Conservation (phyloP, 352 stramenopile species). For the Phytophthora fragariae region DNA sequence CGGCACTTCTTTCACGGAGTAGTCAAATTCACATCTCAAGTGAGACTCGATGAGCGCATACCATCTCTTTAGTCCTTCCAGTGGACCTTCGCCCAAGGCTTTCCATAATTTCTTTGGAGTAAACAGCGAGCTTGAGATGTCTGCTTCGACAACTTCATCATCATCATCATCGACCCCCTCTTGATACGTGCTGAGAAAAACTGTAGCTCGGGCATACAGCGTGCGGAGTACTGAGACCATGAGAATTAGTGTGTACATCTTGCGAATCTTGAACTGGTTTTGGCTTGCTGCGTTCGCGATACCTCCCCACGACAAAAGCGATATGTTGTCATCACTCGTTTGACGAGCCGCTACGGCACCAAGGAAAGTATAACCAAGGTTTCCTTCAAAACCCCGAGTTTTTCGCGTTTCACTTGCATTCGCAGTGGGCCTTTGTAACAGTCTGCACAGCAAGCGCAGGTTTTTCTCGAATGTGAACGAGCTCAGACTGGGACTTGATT, state of each 20-base stretch:
- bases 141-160: conserved; percentile 40
- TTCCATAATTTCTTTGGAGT: conserved; percentile 84
- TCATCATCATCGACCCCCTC: conserved; percentile 30
- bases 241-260: conserved; percentile 87
- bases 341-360: conserved; percentile 47
- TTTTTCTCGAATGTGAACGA: conserved; percentile 72
- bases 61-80: conserved; percentile 80
- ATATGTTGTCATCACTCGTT: conserved; percentile 37
- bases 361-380: conserved; percentile 77
- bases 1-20: conserved; percentile 73
- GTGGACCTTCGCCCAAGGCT: conserved; percentile 58
- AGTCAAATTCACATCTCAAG: conserved; percentile 81
- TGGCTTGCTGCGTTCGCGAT: conserved; percentile 34
- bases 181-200: conserved; percentile 60
- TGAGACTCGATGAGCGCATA: conserved; percentile 87
- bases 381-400: conserved; percentile 45
- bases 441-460: conserved; percentile 55
- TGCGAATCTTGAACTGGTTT: conserved; percentile 69
- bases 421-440: conserved; percentile 39
- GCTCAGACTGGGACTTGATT: conserved; percentile 51
- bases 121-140: conserved; percentile 83
- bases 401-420: conserved; percentile 25
- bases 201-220: conserved; percentile 67
- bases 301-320: conserved; percentile 44
- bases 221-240: conserved; percentile 86